Base-by-base conservation (phyloP, 495 filamentous ascomycete species). In the Hypoxylon cercidicola region DNA sequence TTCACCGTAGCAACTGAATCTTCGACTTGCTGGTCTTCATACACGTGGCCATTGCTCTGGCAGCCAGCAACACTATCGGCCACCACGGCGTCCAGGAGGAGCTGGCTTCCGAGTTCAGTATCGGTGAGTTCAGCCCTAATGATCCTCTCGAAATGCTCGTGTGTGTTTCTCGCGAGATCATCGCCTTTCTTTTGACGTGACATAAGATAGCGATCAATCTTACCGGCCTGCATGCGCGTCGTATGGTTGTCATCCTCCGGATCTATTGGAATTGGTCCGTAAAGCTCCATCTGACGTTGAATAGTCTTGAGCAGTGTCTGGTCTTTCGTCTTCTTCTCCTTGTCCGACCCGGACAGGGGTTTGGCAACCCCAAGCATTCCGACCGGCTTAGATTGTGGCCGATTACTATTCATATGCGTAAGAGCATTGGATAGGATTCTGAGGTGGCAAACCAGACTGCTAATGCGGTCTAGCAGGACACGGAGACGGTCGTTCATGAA, bases 401-500 rank as follows among this genome's bases (percentile, higher is more conserved):
- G 25, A 28, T 28, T 34, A 23, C 51, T 58, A n/a, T 62, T 60
- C 13, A 60, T 25, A 50, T 39, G n/a, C 6, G 39, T 21, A n/a
- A 65, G 53, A 0, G 66, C 56, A 20, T 44, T 16, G 8, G 60
- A 39, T 9, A 71, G 44, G n/a, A 60, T 51, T 21, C 62, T 58
- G 21, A 67, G 65, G 46, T 73, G 65, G 20, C 64, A 67, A 20
- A 66, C 60, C 9, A 73, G 48, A 37, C 55, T 62, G 40, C 57
- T 32, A 10, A 65, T 64, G 8, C 65, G 68, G 20, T 66, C 44
- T 15, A 55, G 62, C 6, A 73, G 18, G 16, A 64, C 30, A 30
- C 23, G 41, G 28, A 73, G 53, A 18, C 71, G 66, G 13, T 69
- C 59, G 32, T 73, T 73, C 68, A 73, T 66, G 41, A 71, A 71